Evolutionary conservation across 495 filamentous ascomycete genomes (phyloP).

Genomic region (Neurospora tetrasperma): DNA sequence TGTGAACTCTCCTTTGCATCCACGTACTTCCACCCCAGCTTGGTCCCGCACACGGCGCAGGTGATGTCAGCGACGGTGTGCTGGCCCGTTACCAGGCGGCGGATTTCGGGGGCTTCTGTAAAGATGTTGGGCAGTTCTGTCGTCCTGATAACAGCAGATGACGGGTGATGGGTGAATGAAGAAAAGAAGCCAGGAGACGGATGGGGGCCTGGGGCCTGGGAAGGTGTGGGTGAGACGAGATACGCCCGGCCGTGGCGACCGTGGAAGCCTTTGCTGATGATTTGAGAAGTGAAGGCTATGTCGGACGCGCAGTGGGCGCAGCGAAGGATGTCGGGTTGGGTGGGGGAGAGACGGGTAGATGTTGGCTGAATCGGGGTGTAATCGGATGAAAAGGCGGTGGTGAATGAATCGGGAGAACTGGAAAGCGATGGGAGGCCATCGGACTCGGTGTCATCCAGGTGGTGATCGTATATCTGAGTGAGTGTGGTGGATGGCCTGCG

Average conservation of each 20-base stretch:
- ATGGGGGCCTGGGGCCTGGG: slow-evolving; percentile 8
- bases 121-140: slow-evolving; percentile 35
- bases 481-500: slow-evolving; percentile 12
- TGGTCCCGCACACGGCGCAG: slow-evolving; percentile 46
- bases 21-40: slow-evolving; percentile 92
- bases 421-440: slow-evolving; percentile 12
- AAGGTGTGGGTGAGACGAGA: slow-evolving; percentile 50
- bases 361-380: background rate
- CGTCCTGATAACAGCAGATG: slow-evolving; percentile 3
- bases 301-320: slow-evolving; percentile 67
- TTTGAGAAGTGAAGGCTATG: slow-evolving; percentile 64
- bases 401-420: slow-evolving; percentile 27
- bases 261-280: slow-evolving; percentile 86
- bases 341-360: slow-evolving; percentile 17
- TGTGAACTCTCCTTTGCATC: slow-evolving; percentile 71
- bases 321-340: slow-evolving; percentile 45
- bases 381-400: slow-evolving; percentile 9
- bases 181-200: background rate
- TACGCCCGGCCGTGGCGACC: slow-evolving; percentile 91
- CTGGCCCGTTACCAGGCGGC: slow-evolving; percentile 68
- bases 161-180: background rate
- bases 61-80: slow-evolving; percentile 54
- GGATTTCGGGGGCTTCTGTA: slow-evolving; percentile 45
- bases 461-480: background rate
- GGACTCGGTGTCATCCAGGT: background rate